Evolutionary conservation across 331 rosid species (phyloP).

Genomic region (Pyracantha coccinea): DNA sequence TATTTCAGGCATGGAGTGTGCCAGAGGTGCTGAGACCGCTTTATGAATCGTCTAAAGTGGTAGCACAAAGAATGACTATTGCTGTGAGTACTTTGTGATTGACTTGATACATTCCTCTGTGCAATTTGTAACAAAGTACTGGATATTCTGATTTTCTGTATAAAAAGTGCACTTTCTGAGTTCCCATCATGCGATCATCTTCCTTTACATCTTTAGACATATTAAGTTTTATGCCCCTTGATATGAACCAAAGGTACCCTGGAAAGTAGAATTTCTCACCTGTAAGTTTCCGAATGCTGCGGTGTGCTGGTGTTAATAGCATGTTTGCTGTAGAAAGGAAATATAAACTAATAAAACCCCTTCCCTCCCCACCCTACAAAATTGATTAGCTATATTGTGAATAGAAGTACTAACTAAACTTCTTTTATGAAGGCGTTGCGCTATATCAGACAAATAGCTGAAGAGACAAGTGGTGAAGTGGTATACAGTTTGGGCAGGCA

Average conservation of each 20-base stretch:
- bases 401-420: slow-evolving; percentile 12
- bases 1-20: slow-evolving; percentile 77
- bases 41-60: slow-evolving; percentile 77
- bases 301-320: neutral
- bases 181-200: neutral
- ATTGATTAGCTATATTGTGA: neutral
- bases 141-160: neutral
- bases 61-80: slow-evolving; percentile 86
- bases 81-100: slow-evolving; percentile 48
- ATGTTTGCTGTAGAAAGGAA: neutral
- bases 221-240: neutral
- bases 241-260: neutral
- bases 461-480: slow-evolving; percentile 92
- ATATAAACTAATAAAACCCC: neutral
- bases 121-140: neutral
- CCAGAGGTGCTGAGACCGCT: slow-evolving; percentile 95
- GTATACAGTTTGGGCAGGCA: slow-evolving; percentile 90
- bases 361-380: neutral
- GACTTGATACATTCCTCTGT: neutral
- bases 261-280: neutral
- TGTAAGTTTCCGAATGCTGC: neutral
- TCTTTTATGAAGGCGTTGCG: slow-evolving; percentile 62
- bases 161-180: neutral
- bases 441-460: slow-evolving; percentile 86
- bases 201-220: neutral